Conservation (phyloP, 768 basidiomycete species). For the Polyporus arcularius region DNA sequence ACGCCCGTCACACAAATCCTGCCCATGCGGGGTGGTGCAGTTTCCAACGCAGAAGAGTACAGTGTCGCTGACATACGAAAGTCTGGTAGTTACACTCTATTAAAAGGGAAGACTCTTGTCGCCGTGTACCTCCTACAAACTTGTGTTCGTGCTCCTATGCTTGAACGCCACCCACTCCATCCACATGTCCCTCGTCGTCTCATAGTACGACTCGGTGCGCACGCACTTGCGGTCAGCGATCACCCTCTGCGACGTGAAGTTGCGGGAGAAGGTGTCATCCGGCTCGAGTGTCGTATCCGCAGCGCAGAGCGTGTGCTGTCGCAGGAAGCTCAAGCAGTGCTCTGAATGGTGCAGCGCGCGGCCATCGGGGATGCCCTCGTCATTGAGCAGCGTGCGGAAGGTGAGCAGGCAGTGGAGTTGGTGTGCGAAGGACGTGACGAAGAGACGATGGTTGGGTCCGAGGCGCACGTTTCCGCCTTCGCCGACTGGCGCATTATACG, state of each 20-base stretch:
- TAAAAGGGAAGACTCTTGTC: too few relatives aligned
- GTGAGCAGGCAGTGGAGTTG: constrained; percentile 26
- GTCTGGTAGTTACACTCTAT: too few relatives aligned
- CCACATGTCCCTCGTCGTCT: neutral
- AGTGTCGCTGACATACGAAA: too few relatives aligned
- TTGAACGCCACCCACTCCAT: neutral
- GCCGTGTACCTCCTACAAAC: too few relatives aligned
- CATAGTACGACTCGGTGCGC: neutral
- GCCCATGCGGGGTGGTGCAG: too few relatives aligned
- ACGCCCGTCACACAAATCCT: too few relatives aligned
- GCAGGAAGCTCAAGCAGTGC: constrained; percentile 34
- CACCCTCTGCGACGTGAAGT: neutral
- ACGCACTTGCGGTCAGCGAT: neutral
- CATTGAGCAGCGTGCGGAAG: constrained; percentile 25
- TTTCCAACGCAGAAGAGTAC: too few relatives aligned
- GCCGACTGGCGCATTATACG: neutral
- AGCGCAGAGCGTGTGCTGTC: constrained; percentile 32
- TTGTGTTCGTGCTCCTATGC: too few relatives aligned
- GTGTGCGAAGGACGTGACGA: constrained; percentile 21
- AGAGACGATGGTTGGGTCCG: constrained; percentile 26
- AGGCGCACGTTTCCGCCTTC: constrained; percentile 22
- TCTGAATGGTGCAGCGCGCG: constrained; percentile 18
- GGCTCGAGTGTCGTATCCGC: constrained; percentile 35
- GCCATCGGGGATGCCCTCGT: neutral
- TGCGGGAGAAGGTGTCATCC: neutral